Conservation (phyloP, 768 basidiomycete species). For the Hericium rajendrae region DNA sequence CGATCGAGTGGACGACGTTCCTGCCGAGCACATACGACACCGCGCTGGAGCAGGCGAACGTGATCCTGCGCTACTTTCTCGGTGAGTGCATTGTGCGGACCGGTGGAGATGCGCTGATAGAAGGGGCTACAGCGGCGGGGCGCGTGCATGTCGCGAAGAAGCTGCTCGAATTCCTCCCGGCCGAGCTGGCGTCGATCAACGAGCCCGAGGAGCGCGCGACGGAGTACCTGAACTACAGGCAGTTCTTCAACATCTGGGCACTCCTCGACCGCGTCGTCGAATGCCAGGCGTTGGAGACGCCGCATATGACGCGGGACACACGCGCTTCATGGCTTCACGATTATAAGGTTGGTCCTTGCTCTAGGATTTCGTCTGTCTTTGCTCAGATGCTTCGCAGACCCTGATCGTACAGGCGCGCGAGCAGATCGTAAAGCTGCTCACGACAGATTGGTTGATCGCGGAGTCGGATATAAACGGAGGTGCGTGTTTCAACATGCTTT, state of each 20-base stretch:
- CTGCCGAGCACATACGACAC: constrained; percentile 60
- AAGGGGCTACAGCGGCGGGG: constrained; percentile 47
- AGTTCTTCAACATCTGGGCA: constrained; percentile 74
- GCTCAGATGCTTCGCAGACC: constrained; percentile 24
- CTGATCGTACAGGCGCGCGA: constrained; percentile 58
- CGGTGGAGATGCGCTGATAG: not conserved
- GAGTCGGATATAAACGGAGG: constrained; percentile 30
- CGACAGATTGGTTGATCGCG: constrained; percentile 65
- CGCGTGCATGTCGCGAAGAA: constrained; percentile 58
- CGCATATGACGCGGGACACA: constrained; percentile 49
- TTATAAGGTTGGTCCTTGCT: constrained; percentile 38
- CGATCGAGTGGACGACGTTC: constrained; percentile 91
- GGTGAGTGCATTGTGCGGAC: constrained; percentile 38
- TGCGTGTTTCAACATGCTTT: not conserved
- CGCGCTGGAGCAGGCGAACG: constrained; percentile 81
- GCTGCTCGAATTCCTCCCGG: constrained; percentile 51
- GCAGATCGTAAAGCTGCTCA: constrained; percentile 60
- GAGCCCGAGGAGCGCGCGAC: constrained; percentile 64
- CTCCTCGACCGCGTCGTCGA: constrained; percentile 52
- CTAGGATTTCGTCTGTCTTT: not conserved
- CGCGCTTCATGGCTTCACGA: constrained; percentile 52
- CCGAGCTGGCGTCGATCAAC: constrained; percentile 49
- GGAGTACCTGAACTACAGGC: constrained; percentile 70
- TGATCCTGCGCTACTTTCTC: constrained; percentile 83
- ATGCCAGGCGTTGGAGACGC: constrained; percentile 46